Evolutionary conservation across 306 rosid genomes (phyloP), one percentile per base, ranked within the genome.

Genomic region (Cucurbita ficifolia): DNA sequence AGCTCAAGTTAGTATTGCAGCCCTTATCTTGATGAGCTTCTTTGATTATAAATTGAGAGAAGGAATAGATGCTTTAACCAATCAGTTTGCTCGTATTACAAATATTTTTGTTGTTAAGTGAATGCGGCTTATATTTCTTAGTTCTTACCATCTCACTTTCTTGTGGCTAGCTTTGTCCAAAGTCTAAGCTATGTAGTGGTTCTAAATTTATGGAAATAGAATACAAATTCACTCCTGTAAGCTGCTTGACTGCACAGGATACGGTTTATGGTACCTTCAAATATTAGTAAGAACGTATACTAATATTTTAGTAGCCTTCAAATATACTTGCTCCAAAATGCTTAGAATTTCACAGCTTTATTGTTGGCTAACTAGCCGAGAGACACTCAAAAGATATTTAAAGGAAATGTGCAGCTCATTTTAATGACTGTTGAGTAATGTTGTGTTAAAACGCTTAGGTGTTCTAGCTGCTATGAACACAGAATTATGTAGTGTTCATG

Each of bases 1-100:
- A 76, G 82, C 74, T 65, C 86, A 90, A 96, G 97, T 93, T 80
- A 43, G 79, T 71, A 77, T 24, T 63, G 36, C 58, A 50, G 54
- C 46, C 45, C 53, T 64, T 39, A 43, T 10, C 8, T 76, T 63
- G 75, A 49, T 67, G 54, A 67, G n/a, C 71, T 64, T 40, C 6
- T 67, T 22, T 43, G 50, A 22, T 67, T 67, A 64, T 42, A 12
- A 65, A 42, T 11, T 65, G n/a, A 51, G 40, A 6, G 19, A 54
- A 54, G 59, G 29, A 54, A 54, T 8, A 2, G 6, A 18, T 18
- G 19, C 13, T 29, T 54, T 54, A 54, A 54, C 29, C 29, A n/a
- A 7, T 52, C 5, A 52, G 0, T 0, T 7, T 19, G 33, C 29
- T 54, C 33, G 9, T 54, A 29, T 53, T 53, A 9, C 11, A 0